Percentiles rank a stretch among this genome's conserved stretches.
Conservation (phyloP, 371 early-diverging fungal genomes). For the Homolaphlyctis polyrhiza region DNA sequence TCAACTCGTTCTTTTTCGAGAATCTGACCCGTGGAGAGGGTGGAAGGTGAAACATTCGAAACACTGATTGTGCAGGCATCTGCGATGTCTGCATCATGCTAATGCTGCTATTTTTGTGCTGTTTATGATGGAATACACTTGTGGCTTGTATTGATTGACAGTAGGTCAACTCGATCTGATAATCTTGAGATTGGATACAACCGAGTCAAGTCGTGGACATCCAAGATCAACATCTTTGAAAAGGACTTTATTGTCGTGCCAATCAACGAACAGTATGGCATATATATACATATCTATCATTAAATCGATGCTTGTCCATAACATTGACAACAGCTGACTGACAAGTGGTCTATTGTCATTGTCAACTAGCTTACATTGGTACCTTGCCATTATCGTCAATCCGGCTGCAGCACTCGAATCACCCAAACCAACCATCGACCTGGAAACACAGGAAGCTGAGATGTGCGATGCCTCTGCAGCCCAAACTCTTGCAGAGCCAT, state of each 20-base stretch:
- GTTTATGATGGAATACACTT: no score
- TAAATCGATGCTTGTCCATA: not conserved
- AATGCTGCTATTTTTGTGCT: no score
- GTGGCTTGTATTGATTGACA: no score
- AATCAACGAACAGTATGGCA: slow-evolving; percentile 59
- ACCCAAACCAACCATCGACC: no score
- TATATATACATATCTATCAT: no score
- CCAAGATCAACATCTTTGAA: slow-evolving; percentile 52
- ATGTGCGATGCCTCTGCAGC: no score
- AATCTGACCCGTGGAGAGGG: slow-evolving; percentile 32
- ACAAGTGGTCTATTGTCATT: not conserved
- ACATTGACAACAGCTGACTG: not conserved
- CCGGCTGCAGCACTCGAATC: slow-evolving; percentile 36
- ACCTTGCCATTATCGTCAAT: slow-evolving; percentile 58
- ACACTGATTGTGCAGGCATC: no score
- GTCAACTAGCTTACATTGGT: slow-evolving; percentile 55
- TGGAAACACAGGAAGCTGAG: no score
- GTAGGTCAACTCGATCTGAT: not conserved
- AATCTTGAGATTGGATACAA: slow-evolving; percentile 21
- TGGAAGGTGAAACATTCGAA: no score
- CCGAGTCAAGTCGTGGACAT: slow-evolving; percentile 58
- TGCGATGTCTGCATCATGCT: no score
- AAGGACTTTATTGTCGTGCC: slow-evolving; percentile 60
- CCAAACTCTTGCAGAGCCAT: no score
- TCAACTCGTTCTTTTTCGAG: slow-evolving; percentile 60